phyloP scores from a whole-genome alignment of 2,329 filamentous ascomycete species.

The Arthrobotrys conoides region DNA sequence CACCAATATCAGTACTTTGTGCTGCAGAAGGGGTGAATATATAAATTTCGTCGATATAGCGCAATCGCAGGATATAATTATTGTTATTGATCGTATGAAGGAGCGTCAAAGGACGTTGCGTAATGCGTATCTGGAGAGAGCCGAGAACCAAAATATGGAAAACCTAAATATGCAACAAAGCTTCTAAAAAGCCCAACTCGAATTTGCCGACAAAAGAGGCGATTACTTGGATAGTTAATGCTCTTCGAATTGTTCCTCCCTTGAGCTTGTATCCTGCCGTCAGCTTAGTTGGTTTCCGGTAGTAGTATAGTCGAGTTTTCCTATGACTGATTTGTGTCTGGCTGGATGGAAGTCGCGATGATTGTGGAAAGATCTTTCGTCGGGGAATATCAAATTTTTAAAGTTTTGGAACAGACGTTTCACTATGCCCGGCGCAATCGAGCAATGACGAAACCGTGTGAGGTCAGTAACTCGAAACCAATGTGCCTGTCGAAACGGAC shows the following conservation, averaged over 20 bases:
- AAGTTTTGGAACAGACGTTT: slow-evolving; percentile 54
- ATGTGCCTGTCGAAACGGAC: slow-evolving; percentile 43
- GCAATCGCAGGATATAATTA: slow-evolving; percentile 40
- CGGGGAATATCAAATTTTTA: slow-evolving; percentile 57
- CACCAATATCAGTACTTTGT: slow-evolving; percentile 46
- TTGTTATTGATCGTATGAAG: slow-evolving; percentile 5
- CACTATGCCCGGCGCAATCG: slow-evolving; percentile 59
- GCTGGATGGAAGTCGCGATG: slow-evolving; percentile 37
- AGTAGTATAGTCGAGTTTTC: slow-evolving; percentile 44
- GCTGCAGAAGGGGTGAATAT: slow-evolving; percentile 35
- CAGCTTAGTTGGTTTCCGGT: slow-evolving; percentile 23
- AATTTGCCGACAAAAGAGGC: slow-evolving; percentile 42
- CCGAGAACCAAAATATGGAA: slow-evolving; percentile 36
- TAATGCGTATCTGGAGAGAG: slow-evolving; percentile 44
- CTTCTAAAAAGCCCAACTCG: slow-evolving; percentile 29
- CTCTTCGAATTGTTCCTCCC: slow-evolving; percentile 16
- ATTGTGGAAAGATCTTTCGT: slow-evolving; percentile 43
- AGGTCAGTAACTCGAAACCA: slow-evolving; percentile 59
- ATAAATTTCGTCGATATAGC: slow-evolving; percentile 44
- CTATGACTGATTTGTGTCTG: slow-evolving; percentile 42
- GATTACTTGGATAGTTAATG: slow-evolving; percentile 32
- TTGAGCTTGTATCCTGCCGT: slow-evolving; percentile 27
- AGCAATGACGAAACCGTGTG: slow-evolving; percentile 61
- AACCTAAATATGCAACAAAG: slow-evolving; percentile 51
- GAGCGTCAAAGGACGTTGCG: slow-evolving; percentile 42